Evolutionary conservation across 805 yeast genomes (phyloP), one percentile per base, ranked within the genome.

Genomic region (Yamadazyma paraphyllophila): DNA sequence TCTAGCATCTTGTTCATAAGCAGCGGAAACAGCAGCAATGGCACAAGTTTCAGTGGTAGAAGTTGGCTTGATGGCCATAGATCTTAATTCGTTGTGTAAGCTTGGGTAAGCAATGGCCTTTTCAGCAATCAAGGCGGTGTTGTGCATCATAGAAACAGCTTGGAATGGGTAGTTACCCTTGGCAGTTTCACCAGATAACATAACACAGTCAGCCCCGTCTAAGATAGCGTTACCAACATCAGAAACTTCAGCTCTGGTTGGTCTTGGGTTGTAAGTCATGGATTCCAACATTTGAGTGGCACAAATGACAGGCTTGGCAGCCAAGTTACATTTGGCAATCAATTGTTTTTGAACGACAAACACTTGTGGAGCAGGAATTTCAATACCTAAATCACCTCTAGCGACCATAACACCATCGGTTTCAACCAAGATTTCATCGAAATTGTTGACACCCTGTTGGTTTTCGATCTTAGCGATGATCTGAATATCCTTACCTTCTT

Each of bases 341-440:
- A 94, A 81, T 79, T 91, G 96, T 82, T 94, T 94, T 79, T 94
- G 99, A 60, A 91, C 98, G 62, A 94, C 90, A 71, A 94, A 91
- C 54, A 94, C 99, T 78, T 91, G 95, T 55, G 97, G 92, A 57
- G 99, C 98, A 58, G 98, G 98, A 65, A 94, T 94, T 80, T 94
- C 99, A 65, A 94, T 94, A 81, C 99, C 99, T 63, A 94, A 81
- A 73, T 94, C 99, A 81, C 99, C 99, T 77, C 99, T 86, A 64
- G 99, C 99, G 70, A 94, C 98, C 99, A 94, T 94, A 66, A 94
- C 97, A 80, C 98, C 99, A 69, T 94, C 99, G 53, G 99, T 94
- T 72, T 83, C 96, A 62, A 69, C 70, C 68, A 94, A 83, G 66
- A 94, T 94, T 53, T 88, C 97, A 73, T 94, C 99, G 67, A 94